Evolutionary conservation across 805 yeast genomes (phyloP), one percentile per base, ranked within the genome.

Genomic region (Kuraishia hungarica): DNA sequence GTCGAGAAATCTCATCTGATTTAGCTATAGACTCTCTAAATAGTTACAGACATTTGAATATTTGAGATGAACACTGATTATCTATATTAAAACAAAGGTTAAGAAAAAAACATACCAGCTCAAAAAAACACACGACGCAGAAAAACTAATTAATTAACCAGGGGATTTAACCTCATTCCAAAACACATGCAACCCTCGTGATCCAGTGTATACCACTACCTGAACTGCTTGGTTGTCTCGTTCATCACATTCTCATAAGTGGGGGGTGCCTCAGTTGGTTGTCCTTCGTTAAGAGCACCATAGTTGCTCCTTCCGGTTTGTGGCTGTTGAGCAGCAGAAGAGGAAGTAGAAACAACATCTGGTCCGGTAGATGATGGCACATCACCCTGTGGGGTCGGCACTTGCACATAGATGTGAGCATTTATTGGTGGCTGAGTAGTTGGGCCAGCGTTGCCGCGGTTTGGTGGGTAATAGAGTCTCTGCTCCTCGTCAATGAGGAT

Each of bases 231-330:
- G 11, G 65, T 54, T 15, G 71, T 67, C 51, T 69, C 72, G 54
- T 59, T 63, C 67, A 71, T 68, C 7, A 67, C 72, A 26, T 66
- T 66, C 39, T 69, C 73, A 53, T 71, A 71, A 52, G 69, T 67
- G 53, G 74, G 74, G 23, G 74, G 74, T 2, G 66, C 68, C 35
- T 64, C 67, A 2, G 55, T 51, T 7, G 66, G 67, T n/a, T 48
- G 56, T 15, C 51, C 39, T 35, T 57, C 55, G 6, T 55, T 55
- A 1, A 58, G 56, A 8, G 66, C 46, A 13, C 64, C 64, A 52
- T 62, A 63, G 28, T 48, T 52, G 50, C 21, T 50, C 3, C 10
- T 26, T 6, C 43, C 43, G 17, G 43, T 35, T 15, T 35, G 43
- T 10, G 43, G 43, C 43, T 35, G 43, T 39, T 53, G 48, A 7